phyloP scores from a whole-genome alignment of 495 filamentous ascomycete genomes.

The Bathelium albidoporum region DNA sequence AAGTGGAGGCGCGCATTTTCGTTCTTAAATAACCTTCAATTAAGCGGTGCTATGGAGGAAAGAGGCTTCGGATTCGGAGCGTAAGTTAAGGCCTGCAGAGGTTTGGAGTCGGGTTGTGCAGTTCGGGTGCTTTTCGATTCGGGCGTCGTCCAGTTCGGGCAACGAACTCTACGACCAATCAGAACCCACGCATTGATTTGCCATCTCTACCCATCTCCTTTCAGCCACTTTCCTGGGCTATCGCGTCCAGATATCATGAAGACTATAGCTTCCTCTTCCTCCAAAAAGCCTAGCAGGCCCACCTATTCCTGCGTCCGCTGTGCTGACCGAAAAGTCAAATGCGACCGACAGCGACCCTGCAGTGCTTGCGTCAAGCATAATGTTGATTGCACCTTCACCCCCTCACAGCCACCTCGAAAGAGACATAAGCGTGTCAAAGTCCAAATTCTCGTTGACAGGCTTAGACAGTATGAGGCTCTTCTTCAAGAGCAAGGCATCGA shows the following conservation, averaged over 20 bases:
- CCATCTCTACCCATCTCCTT: background rate
- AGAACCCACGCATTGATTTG: too few species aligned
- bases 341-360: slow-evolving; percentile 31
- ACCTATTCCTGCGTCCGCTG: slow-evolving; percentile 24
- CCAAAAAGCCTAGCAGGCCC: slow-evolving; percentile 1
- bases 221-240: background rate
- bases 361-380: slow-evolving; percentile 25
- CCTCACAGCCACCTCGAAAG: slow-evolving; percentile 19
- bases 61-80: background rate
- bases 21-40: background rate
- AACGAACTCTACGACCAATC: too few species aligned
- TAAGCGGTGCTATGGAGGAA: background rate
- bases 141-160: background rate
- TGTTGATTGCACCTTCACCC: slow-evolving; percentile 22
- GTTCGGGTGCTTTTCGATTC: too few species aligned
- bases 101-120: too few species aligned
- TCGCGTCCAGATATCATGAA: background rate
- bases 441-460: slow-evolving; percentile 17
- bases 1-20: background rate
- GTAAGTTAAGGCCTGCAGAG: background rate
- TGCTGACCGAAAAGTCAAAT: slow-evolving; percentile 32
- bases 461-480: slow-evolving; percentile 25
- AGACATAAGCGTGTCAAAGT: slow-evolving; percentile 20
- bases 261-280: slow-evolving; percentile 5
- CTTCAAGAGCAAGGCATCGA: slow-evolving; percentile 26